Conservation (phyloP, 306 rosid genomes). For the Oxytropis ochrocephala region DNA sequence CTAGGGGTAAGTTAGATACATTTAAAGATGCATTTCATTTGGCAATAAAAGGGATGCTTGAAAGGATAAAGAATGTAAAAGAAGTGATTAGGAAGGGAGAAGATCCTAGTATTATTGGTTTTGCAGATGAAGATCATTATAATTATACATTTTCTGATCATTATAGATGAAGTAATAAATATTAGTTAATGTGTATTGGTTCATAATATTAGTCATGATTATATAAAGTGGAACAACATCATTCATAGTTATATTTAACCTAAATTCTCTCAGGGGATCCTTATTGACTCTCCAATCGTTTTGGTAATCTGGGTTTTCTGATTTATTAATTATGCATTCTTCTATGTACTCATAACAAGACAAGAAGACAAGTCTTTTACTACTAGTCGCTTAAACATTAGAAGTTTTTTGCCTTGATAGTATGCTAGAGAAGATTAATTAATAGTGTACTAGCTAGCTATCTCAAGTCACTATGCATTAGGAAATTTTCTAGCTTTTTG, state of each 20-base stretch:
- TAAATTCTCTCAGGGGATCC: neutral
- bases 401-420: too few relatives aligned
- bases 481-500: too few relatives aligned
- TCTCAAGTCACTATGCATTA: too few relatives aligned
- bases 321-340: neutral
- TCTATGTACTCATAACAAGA: too few relatives aligned
- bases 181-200: neutral
- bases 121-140: constrained; percentile 73
- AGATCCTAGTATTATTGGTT: constrained; percentile 78
- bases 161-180: neutral
- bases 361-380: too few relatives aligned
- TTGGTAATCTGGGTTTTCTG: neutral
- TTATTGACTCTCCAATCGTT: neutral
- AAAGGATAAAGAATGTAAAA: constrained; percentile 57
- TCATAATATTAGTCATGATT: neutral
- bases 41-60: constrained; percentile 60
- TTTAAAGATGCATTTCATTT: constrained; percentile 75
- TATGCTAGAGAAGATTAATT: too few relatives aligned
- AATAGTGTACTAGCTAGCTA: too few relatives aligned
- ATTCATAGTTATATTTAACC: neutral
- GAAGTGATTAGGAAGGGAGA: constrained; percentile 45
- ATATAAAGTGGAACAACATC: neutral
- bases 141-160: constrained; percentile 63
- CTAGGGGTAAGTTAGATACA: constrained; percentile 33
- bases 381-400: too few relatives aligned